These are phyloP conservation scores for Pezicula radicicola DNA, from an alignment of 2,329 filamentous ascomycete species.

Conservation along the genomic window DNA sequence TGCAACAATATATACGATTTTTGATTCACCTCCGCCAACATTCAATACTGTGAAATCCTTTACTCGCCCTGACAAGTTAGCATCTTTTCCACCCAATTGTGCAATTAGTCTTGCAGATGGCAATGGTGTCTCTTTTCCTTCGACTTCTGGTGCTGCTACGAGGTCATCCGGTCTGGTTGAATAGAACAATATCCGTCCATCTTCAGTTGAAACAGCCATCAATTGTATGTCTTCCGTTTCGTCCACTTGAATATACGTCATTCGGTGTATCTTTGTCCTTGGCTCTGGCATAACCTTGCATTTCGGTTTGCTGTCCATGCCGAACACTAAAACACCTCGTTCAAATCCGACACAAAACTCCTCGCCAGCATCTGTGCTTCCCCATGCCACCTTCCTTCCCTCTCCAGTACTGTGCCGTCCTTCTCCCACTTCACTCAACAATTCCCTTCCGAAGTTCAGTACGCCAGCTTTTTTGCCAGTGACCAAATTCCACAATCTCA, in stretches of 20 bases:
- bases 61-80: constrained; percentile 68
- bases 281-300: constrained; percentile 65
- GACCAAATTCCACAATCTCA: constrained; percentile 95
- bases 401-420: constrained; percentile 76
- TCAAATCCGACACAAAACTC: constrained; percentile 92
- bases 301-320: constrained; percentile 80
- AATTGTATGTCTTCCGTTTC: constrained; percentile 50
- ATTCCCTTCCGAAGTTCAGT: constrained; percentile 73
- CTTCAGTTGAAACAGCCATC: constrained; percentile 81
- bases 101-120: constrained; percentile 65
- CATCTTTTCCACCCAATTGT: constrained; percentile 73
- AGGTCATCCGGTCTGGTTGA: constrained; percentile 58
- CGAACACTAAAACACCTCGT: constrained; percentile 78
- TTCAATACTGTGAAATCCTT: constrained; percentile 77
- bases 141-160: constrained; percentile 20
- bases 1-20: constrained; percentile 59
- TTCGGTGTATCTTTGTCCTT: constrained; percentile 79
- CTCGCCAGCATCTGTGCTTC: constrained; percentile 66
- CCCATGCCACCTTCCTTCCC: constrained; percentile 80
- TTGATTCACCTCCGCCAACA: constrained; percentile 31
- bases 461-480: constrained; percentile 95
- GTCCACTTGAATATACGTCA: constrained; percentile 63
- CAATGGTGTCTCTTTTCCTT: constrained; percentile 42
- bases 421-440: constrained; percentile 75
- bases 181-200: constrained; percentile 83